Conservation (phyloP, 2,329 filamentous ascomycete genomes). For the Chaetomiaceae sp. region DNA sequence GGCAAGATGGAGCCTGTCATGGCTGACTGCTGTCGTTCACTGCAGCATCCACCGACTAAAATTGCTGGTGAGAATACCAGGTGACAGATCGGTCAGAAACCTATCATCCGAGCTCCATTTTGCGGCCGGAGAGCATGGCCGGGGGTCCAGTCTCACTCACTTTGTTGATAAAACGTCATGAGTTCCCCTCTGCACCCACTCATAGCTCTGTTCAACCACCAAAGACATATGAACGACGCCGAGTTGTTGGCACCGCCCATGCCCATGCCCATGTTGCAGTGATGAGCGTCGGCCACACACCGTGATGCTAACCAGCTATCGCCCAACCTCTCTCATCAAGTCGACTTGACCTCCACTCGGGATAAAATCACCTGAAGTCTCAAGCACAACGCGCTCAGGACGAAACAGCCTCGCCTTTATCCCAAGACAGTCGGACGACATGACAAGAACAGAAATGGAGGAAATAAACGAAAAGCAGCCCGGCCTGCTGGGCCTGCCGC, state of each 20-base stretch:
- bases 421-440: neutral
- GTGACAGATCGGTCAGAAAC: neutral
- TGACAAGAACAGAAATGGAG: neutral
- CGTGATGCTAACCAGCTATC: neutral
- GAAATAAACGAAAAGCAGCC: neutral
- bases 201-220: neutral
- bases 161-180: neutral
- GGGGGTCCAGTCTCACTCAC: neutral
- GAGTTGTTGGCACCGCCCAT: too few species aligned
- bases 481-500: neutral
- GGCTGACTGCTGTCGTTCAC: neutral
- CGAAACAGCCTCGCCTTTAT: too few species aligned
- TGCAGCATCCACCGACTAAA: neutral
- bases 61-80: neutral
- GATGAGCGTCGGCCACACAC: neutral
- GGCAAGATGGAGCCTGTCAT: neutral
- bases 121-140: neutral
- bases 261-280: too few species aligned
- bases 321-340: neutral
- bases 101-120: neutral
- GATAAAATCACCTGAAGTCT: neutral
- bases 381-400: neutral
- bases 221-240: too few species aligned
- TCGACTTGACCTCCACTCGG: neutral
- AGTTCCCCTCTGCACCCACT: neutral